Base-by-base conservation (phyloP, 1,139 yeast species). In the Blastobotrys arbuscula region DNA sequence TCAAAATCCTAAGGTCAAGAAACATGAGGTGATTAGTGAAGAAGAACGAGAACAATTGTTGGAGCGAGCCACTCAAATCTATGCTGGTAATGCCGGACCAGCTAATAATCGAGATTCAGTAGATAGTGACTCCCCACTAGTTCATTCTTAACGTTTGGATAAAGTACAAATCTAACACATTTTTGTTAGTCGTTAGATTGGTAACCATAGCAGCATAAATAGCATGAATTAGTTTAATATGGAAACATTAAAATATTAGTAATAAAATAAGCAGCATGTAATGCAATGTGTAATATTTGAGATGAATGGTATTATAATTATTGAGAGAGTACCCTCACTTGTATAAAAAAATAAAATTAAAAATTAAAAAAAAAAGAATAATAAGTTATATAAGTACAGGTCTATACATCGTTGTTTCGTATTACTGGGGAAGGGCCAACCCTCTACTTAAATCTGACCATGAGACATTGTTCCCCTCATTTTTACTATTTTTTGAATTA, bases 61-160 rank as follows among this genome's bases (percentile, higher is more conserved):
- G 45, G 49, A 45, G 7, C 47, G 58, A 12, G 61, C 61, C 2
- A 54, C 59, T 18, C 42, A 34, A 21, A 33, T 57, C 8, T 58
- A 58, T 42, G 42, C 55, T 7, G 38, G 42, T 26, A 34, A 45
- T 37, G n/a, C 39, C 10, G 40, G 12, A 13, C 12, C 16, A 21
- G 30, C 35, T 12, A 16, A 37, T 13, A 44, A 24, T 15, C 48
- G 62, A 18, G 40, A 23, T 1, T 56, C 61, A 21, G 44, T 45
- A 9, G 64, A 60, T 33, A 54, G 61, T 12, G 43, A 45, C 12
- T 54, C 60, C 20, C 62, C 63, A 4, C 47, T 60, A 35, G 56
- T 59, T 15, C 42, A 47, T 5, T 39, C 46, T 3, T 28, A 28
- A n/a, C n/a, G n/a, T 12, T 19, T 19, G 10, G 8, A 34, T 9